Conservation (phyloP, 345 rosid genomes). For the Eutrema yunnanense region DNA sequence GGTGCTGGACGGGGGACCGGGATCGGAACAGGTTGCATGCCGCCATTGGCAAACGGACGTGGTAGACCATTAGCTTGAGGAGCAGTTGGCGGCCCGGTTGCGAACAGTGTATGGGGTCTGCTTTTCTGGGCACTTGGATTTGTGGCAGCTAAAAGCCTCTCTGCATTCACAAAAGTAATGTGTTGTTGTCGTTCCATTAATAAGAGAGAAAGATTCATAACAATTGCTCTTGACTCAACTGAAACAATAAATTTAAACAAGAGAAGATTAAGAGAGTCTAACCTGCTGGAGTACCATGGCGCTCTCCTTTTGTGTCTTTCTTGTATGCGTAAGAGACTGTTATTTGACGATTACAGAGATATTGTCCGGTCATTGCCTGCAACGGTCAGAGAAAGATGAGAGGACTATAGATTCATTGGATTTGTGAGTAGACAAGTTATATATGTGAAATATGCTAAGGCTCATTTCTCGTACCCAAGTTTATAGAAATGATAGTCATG, state of each 20-base stretch:
- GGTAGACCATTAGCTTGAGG: conserved; percentile 67
- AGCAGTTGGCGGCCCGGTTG: conserved; percentile 79
- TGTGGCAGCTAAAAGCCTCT: conserved; percentile 96
- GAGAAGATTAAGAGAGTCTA: conserved; percentile 17
- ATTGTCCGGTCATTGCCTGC: conserved; percentile 97
- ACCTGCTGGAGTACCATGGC: conserved; percentile 99
- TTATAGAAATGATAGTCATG: background rate
- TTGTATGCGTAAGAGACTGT: conserved; percentile 96
- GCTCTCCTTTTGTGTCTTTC: conserved; percentile 99
- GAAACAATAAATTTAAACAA: background rate
- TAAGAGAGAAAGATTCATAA: background rate
- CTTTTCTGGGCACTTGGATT: conserved; percentile 77
- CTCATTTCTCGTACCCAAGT: background rate
- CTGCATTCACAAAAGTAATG: conserved; percentile 34
- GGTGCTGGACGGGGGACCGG: conserved; percentile 61
- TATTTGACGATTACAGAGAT: conserved; percentile 93
- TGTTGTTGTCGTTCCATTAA: background rate
- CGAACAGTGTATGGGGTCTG: conserved; percentile 94
- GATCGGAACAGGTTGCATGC: conserved; percentile 44
- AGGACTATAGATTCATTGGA: background rate
- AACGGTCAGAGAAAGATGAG: conserved; percentile 4
- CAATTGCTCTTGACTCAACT: background rate
- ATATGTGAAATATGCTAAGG: background rate
- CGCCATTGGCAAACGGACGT: conserved; percentile 66
- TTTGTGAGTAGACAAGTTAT: background rate